Evolutionary conservation across 306 rosid species (phyloP).

Genomic region (barrel medic (Medicago truncatula)): MtrunA17r5.0-ANR NC_053042.1:39719001-39719500

Average conservation of each 20-base stretch:
- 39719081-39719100: slow-evolving; percentile 98
- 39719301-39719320: neutral
- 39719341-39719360: slow-evolving; percentile 34
- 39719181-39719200: slow-evolving; percentile 15
- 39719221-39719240: slow-evolving; percentile 36
- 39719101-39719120: slow-evolving; percentile 98
- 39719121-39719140: slow-evolving; percentile 97
- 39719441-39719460: slow-evolving; percentile 34
- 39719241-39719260: slow-evolving; percentile 10
- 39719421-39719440: slow-evolving; percentile 28
- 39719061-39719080: slow-evolving; percentile 98
- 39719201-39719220: slow-evolving; percentile 21
- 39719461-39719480: slow-evolving; percentile 70
- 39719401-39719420: slow-evolving; percentile 7
- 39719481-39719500: slow-evolving; percentile 96
- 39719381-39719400: slow-evolving; percentile 18
- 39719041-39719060: slow-evolving; percentile 98
- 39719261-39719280: slow-evolving; percentile 25
- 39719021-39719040: slow-evolving; percentile 98
- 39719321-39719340: slow-evolving; percentile 35
- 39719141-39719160: slow-evolving; percentile 93
- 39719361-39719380: slow-evolving; percentile 32
- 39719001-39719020: slow-evolving; percentile 97
- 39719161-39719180: slow-evolving; percentile 31
- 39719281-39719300: slow-evolving; percentile 27